phyloP scores from a whole-genome alignment of 202 grass and related monocot genomes.

The Digitaria exilis region DNA sequence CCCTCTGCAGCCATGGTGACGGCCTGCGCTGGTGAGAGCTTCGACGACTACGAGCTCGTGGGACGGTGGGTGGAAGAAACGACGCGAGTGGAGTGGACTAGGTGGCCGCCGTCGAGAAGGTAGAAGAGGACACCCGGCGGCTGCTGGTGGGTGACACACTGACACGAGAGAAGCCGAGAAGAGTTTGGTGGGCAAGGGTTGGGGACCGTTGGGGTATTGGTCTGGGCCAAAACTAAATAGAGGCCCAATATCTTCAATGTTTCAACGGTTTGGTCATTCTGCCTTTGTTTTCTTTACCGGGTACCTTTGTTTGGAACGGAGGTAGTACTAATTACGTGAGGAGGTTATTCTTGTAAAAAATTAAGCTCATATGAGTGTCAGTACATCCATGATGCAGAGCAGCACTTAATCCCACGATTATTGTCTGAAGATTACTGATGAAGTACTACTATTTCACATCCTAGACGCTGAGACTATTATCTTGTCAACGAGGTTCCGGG shows the following conservation, averaged over 20 bases:
- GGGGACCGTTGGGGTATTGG: not conserved
- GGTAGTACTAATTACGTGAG: too few species aligned
- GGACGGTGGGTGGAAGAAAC: not conserved
- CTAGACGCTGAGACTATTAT: too few species aligned
- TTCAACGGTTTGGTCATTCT: not conserved
- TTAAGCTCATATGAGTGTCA: too few species aligned
- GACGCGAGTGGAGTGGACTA: not conserved
- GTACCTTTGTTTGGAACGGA: too few species aligned
- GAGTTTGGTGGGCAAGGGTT: not conserved
- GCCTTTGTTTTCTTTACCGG: too few species aligned
- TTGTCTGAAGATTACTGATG: too few species aligned
- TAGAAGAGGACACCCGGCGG: not conserved
- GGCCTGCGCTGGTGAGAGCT: not conserved
- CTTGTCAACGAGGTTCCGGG: not conserved
- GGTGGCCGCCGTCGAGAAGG: slow-evolving; percentile 11
- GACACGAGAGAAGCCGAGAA: not conserved
- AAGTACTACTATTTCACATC: too few species aligned
- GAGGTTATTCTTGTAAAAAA: too few species aligned
- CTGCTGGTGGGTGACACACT: not conserved
- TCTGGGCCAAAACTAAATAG: not conserved
- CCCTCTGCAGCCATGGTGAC: slow-evolving; percentile 32
- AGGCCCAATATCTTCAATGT: not conserved
- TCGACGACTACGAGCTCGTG: slow-evolving; percentile 14
- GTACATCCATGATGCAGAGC: too few species aligned
- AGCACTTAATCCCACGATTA: too few species aligned